Percentiles rank a stretch among this genome's conserved stretches.
Conservation (phyloP, 257 asterid genomes). For the Solanum sejunctum region DNA sequence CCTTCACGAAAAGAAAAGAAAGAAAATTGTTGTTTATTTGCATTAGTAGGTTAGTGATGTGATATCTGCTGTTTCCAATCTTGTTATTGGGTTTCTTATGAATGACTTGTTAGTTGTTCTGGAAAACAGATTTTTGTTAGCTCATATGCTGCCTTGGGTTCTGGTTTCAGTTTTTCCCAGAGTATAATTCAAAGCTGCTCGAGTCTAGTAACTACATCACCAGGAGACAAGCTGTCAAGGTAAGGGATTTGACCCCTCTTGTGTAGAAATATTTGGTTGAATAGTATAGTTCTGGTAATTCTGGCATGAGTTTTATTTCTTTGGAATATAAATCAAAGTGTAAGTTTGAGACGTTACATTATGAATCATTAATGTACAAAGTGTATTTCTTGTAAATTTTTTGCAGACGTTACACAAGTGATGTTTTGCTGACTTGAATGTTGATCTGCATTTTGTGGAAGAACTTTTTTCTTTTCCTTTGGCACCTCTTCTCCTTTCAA, state of each 20-base stretch:
- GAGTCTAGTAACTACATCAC: conserved; percentile 80
- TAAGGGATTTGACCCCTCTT: conserved; percentile 1
- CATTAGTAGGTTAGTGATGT: background rate
- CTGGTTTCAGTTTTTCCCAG: conserved; percentile 56
- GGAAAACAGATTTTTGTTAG: background rate
- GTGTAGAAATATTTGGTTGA: background rate
- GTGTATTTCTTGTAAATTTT: background rate
- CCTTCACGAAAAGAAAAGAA: background rate
- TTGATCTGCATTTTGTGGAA: background rate
- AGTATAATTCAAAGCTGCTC: conserved; percentile 74
- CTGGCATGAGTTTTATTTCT: background rate
- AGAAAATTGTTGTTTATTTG: background rate
- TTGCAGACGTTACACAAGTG: background rate
- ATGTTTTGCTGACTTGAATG: background rate
- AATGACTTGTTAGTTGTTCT: background rate
- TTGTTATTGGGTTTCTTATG: background rate
- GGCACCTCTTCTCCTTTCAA: background rate
- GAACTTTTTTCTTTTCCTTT: background rate
- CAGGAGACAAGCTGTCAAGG: conserved; percentile 90
- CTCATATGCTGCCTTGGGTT: background rate
- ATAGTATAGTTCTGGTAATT: background rate
- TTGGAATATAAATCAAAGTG: background rate
- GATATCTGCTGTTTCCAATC: background rate
- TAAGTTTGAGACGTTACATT: background rate
- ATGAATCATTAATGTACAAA: background rate